phyloP scores from a whole-genome alignment of 2,329 filamentous ascomycete genomes.

The Herpomyces periplanetae region DNA sequence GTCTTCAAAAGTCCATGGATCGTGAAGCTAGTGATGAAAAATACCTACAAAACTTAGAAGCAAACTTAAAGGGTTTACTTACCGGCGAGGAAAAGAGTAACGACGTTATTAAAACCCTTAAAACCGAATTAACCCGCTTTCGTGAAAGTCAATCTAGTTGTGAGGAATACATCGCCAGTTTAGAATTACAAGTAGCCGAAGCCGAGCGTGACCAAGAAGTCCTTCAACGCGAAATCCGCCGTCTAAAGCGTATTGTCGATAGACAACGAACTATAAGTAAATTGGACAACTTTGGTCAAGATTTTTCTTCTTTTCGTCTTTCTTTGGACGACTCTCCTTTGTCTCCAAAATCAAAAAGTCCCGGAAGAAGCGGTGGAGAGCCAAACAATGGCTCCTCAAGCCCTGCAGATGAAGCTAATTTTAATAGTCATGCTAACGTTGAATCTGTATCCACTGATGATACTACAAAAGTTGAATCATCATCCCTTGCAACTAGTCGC shows the following conservation, averaged over 20 bases:
- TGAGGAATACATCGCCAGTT: constrained; percentile 84
- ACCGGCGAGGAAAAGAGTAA: constrained; percentile 75
- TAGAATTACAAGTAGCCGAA: constrained; percentile 78
- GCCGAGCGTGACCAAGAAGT: constrained; percentile 79
- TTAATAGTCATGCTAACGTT: too few relatives aligned
- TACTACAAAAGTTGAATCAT: too few relatives aligned
- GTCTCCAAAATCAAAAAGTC: constrained; percentile 18
- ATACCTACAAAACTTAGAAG: constrained; percentile 66
- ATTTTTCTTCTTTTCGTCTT: constrained; percentile 24
- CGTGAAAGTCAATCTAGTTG: constrained; percentile 61
- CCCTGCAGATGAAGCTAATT: too few relatives aligned
- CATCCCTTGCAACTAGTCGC: too few relatives aligned
- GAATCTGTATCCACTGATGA: constrained; percentile 2
- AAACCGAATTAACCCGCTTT: constrained; percentile 55
- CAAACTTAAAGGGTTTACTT: constrained; percentile 55
- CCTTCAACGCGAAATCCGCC: constrained; percentile 84
- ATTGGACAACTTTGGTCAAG: constrained; percentile 59
- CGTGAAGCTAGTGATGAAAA: constrained; percentile 65
- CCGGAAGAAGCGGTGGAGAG: constrained; percentile 10
- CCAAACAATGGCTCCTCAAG: constrained; percentile 2
- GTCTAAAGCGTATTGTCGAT: constrained; percentile 73
- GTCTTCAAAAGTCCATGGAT: constrained; percentile 69
- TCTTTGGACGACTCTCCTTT: constrained; percentile 5
- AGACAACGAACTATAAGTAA: constrained; percentile 79
- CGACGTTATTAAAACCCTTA: constrained; percentile 42